phyloP scores from a whole-genome alignment of 179 eudicot genomes.

The Spinacia oleracea region DNA sequence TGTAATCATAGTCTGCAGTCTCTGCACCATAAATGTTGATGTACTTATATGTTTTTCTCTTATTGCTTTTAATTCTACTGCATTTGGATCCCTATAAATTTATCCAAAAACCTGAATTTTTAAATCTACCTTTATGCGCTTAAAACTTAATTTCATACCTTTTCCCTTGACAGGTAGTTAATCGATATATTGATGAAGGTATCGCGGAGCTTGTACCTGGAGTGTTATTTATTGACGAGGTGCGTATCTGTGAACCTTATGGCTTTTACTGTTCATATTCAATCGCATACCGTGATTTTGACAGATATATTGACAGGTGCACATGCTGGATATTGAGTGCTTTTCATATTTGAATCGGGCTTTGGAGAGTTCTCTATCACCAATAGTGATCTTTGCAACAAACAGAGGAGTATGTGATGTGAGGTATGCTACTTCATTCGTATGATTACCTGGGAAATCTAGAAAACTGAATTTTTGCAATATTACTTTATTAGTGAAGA shows the following conservation, averaged over 20 bases:
- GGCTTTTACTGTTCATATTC: background rate
- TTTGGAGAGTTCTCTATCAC: constrained; percentile 86
- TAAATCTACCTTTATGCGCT: background rate
- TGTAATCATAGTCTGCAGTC: background rate
- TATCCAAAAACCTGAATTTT: background rate
- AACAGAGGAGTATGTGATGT: constrained; percentile 93
- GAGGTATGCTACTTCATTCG: constrained; percentile 49
- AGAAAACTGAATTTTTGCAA: too few species aligned
- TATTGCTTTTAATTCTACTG: background rate
- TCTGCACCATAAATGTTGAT: background rate
- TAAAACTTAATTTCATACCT: background rate
- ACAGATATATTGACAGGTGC: constrained; percentile 54
- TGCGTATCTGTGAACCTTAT: constrained; percentile 22
- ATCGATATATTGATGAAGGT: constrained; percentile 92
- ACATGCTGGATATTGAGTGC: constrained; percentile 96
- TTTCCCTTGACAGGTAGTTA: constrained; percentile 67
- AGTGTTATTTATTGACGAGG: constrained; percentile 95
- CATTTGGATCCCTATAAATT: background rate
- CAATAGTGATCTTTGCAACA: constrained; percentile 92
- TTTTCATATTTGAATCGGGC: constrained; percentile 96
- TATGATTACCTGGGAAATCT: background rate
- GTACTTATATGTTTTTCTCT: background rate
- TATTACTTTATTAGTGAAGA: background rate
- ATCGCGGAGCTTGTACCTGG: constrained; percentile 96
- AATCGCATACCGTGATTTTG: constrained; percentile 3